phyloP scores from a whole-genome alignment of 1,139 yeast species.

The Zygoascus meyerae region DNA sequence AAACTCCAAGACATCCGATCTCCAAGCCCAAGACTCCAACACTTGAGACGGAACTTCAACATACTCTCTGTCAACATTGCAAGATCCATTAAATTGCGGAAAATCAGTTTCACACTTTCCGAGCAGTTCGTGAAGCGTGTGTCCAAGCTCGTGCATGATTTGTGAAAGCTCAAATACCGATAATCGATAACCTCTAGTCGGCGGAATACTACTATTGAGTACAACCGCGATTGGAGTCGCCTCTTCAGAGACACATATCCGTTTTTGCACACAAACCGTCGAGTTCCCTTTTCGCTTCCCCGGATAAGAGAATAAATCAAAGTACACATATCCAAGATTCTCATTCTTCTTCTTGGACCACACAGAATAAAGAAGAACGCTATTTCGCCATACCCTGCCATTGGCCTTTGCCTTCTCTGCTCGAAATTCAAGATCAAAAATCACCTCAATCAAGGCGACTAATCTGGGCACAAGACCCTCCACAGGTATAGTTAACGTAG shows the following conservation, averaged over 20 bases:
- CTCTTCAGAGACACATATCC: background rate
- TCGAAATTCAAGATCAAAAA: conserved; percentile 5
- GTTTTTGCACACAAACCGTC: conserved; percentile 4
- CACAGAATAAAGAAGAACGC: conserved; percentile 6
- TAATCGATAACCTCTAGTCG: background rate
- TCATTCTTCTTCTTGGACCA: conserved; percentile 1
- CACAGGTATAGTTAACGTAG: background rate
- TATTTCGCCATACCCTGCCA: conserved; percentile 1
- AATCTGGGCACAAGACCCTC: background rate
- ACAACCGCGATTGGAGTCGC: background rate
- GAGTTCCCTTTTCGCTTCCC: conserved; percentile 3
- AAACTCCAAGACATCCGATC: conserved; percentile 48
- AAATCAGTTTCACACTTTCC: background rate
- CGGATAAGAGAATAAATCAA: conserved; percentile 4
- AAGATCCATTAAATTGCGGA: conserved; percentile 8
- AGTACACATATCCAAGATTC: conserved; percentile 3
- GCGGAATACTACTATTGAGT: conserved; percentile 2
- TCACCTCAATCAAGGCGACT: background rate
- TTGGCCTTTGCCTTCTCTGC: background rate
- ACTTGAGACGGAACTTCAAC: conserved; percentile 88
- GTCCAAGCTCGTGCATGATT: conserved; percentile 9
- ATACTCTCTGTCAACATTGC: conserved; percentile 50
- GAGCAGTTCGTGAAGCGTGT: conserved; percentile 7
- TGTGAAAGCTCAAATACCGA: conserved; percentile 3
- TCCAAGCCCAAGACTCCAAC: conserved; percentile 88